Percentiles rank a stretch among this genome's conserved stretches.
phyloP scores from a whole-genome alignment of 352 stramenopile species.

The Phytophthora tubulina region DNA sequence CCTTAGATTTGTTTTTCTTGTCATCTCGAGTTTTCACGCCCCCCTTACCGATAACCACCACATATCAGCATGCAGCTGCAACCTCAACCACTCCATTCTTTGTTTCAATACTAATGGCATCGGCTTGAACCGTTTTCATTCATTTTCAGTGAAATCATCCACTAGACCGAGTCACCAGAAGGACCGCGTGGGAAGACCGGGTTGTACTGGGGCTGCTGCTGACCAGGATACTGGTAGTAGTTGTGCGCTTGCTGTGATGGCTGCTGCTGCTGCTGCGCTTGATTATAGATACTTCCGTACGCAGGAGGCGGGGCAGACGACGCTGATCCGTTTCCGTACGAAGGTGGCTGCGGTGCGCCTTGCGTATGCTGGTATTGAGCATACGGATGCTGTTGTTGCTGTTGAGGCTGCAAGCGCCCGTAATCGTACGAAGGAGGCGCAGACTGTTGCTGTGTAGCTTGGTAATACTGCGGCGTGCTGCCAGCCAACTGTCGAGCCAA shows the following conservation, averaged over 20 bases:
- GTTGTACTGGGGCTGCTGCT: slow-evolving; percentile 41
- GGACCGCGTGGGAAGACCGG: slow-evolving; percentile 29
- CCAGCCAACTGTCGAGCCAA: slow-evolving; percentile 65
- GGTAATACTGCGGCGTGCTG: slow-evolving; percentile 55
- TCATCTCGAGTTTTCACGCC: too few relatives aligned
- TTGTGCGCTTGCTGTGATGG: slow-evolving; percentile 36
- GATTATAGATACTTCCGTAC: slow-evolving; percentile 58
- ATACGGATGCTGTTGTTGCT: slow-evolving; percentile 51
- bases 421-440: slow-evolving; percentile 53
- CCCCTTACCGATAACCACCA: too few relatives aligned
- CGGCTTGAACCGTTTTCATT: neutral
- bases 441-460: slow-evolving; percentile 25
- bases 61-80: too few relatives aligned
- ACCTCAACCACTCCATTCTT: too few relatives aligned
- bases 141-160: neutral
- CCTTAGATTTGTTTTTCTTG: too few relatives aligned
- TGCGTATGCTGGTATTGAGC: slow-evolving; percentile 52
- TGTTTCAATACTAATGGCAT: too few relatives aligned
- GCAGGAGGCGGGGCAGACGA: too few relatives aligned
- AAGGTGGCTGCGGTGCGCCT: neutral
- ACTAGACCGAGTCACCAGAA: slow-evolving; percentile 39
- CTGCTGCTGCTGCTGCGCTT: slow-evolving; percentile 34
- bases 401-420: slow-evolving; percentile 41
- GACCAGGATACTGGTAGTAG: slow-evolving; percentile 62
- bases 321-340: too few relatives aligned